Percentiles rank a stretch among this genome's conserved stretches.
Conservation (phyloP, 805 yeast species). For the Yarrowia deformans region DNA sequence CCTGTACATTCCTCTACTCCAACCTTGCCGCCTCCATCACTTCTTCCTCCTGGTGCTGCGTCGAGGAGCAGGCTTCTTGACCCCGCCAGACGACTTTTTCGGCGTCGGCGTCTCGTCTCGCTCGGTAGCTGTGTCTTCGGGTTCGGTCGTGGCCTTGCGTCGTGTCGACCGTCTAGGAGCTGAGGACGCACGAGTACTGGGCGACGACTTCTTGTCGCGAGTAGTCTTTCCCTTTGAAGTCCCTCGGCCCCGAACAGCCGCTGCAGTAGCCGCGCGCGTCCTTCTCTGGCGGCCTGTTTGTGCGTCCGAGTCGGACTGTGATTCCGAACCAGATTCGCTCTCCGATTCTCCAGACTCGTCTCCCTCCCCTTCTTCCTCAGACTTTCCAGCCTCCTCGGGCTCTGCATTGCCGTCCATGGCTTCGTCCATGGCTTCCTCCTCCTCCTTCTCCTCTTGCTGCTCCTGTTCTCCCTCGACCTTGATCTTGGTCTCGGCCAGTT, state of each 20-base stretch:
- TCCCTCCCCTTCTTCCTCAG: neutral
- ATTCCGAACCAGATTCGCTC: slow-evolving; percentile 16
- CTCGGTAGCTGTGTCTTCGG: slow-evolving; percentile 31
- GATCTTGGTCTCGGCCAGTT: slow-evolving; percentile 24
- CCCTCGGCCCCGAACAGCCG: slow-evolving; percentile 19
- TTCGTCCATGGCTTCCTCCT: neutral
- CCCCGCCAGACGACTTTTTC: slow-evolving; percentile 30
- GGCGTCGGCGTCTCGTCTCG: slow-evolving; percentile 32
- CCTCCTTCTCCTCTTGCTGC: neutral
- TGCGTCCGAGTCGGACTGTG: slow-evolving; percentile 23
- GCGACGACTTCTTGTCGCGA: slow-evolving; percentile 24
- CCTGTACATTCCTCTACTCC: neutral
- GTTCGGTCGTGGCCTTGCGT: slow-evolving; percentile 19
- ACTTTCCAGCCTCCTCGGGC: slow-evolving; percentile 7
- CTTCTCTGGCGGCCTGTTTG: slow-evolving; percentile 3
- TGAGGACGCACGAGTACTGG: slow-evolving; percentile 20
- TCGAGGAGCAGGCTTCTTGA: slow-evolving; percentile 28
- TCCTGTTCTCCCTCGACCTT: slow-evolving; percentile 11
- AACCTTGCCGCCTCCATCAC: neutral
- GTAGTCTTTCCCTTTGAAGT: slow-evolving; percentile 15
- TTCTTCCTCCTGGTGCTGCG: slow-evolving; percentile 27
- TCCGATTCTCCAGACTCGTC: slow-evolving; percentile 14
- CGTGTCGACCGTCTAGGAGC: slow-evolving; percentile 17
- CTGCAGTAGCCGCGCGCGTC: slow-evolving; percentile 29
- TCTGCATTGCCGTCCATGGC: neutral